Evolutionary conservation across 1,139 yeast species (phyloP), one percentile per base, ranked within the genome.

Genomic region (Diutina catenulata): DNA sequence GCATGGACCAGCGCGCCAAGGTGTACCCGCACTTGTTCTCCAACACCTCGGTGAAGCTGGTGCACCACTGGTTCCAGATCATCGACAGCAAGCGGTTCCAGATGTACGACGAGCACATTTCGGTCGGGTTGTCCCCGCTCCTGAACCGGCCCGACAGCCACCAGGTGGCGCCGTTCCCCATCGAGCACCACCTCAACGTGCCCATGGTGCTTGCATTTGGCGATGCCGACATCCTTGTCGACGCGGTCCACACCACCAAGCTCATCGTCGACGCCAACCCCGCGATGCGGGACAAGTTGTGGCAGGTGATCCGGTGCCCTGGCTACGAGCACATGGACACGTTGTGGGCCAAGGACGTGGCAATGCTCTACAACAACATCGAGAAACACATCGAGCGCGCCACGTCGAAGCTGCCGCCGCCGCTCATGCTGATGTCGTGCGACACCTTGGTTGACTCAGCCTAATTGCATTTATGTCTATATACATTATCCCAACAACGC

Each of bases 91-190:
- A 56, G 42, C 45, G 72, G 40, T 65, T 67, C 43, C 72, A 67
- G 47, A 67, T 68, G 72, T 65, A 60, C 46, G 65, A 66, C 50
- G 75, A 60, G 58, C 49, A 56, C 1, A 65, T 65, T 5, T 51
- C 60, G 7, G 47, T 49, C 5, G 28, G 27, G 13, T 21, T 28
- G 8, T 15, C 31, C 18, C 39, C 42, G 3, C 33, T 43, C 19
- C 40, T 40, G 35, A 39, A 37, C 2, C 22, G 42, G 3, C 38
- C 40, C 7, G 52, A 51, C 23, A 49, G 53, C 2, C 55, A 75
- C 49, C 60, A 71, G 41, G 81, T 75, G 4, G 77, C 84, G 1
- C 76, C 80, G 3, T 75, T 67, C 42, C 73, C 74, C 3, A 42
- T 49, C 21, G 35, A 18, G 4, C 52, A 63, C 42, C 70, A 68